Conservation (phyloP, 495 filamentous ascomycete species). For the Neohortaea acidophila region DNA sequence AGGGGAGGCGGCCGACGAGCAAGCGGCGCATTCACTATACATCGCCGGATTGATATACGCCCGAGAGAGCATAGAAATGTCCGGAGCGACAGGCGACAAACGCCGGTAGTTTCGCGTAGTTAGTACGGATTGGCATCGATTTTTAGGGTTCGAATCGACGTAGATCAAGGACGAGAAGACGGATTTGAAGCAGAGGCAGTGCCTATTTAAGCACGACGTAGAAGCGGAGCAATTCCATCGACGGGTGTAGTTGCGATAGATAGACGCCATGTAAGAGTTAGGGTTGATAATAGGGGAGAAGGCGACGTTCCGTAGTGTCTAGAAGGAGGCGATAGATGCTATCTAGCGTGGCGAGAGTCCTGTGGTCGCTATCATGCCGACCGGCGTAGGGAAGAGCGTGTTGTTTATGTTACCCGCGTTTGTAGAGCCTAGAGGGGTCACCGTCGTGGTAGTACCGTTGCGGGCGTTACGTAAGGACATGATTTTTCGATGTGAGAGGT, state of each 20-base stretch:
- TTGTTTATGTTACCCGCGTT: slow-evolving; percentile 10
- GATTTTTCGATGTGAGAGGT: no score
- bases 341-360: background rate
- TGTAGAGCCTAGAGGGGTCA: no score
- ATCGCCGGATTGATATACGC: slow-evolving; percentile 2
- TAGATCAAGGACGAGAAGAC: slow-evolving; percentile 5
- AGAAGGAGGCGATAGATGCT: background rate
- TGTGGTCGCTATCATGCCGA: background rate
- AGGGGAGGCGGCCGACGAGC: background rate
- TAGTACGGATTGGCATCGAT: slow-evolving; percentile 2
- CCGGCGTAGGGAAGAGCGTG: slow-evolving; percentile 7
- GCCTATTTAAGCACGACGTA: background rate
- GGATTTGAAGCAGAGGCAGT: background rate
- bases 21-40: background rate
- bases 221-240: background rate
- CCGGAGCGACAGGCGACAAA: background rate
- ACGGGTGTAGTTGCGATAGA: background rate
- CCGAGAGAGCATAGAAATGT: background rate
- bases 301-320: background rate
- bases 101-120: background rate
- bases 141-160: background rate
- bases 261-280: background rate
- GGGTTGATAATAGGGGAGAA: background rate
- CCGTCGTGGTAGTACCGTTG: no score
- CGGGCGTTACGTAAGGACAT: no score